phyloP scores from a whole-genome alignment of 2,329 filamentous ascomycete genomes.

The Grosmannia penicillata region DNA sequence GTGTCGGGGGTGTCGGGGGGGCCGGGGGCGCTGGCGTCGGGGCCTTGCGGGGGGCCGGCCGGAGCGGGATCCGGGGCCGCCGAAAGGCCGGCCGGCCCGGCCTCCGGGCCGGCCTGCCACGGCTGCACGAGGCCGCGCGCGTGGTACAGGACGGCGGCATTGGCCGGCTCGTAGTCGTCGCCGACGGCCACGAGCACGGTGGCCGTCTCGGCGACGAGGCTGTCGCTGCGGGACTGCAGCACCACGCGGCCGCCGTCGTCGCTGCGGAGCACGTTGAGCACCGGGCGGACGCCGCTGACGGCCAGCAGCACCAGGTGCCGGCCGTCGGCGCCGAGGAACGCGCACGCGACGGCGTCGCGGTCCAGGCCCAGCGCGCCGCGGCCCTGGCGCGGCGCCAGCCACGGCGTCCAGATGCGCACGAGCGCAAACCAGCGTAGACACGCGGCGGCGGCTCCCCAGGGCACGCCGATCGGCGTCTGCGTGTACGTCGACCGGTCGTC shows the following conservation, averaged over 20 bases:
- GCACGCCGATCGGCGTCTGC: slow-evolving; percentile 44
- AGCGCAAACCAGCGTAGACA: slow-evolving; percentile 57
- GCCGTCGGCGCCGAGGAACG: slow-evolving; percentile 60
- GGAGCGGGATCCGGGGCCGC: no score
- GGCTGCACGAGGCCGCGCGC: slow-evolving; percentile 51
- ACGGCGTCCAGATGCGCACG: slow-evolving; percentile 65
- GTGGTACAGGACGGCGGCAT: slow-evolving; percentile 75
- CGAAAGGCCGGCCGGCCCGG: slow-evolving; percentile 9
- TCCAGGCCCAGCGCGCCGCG: slow-evolving; percentile 50
- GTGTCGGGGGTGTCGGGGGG: slow-evolving; percentile 15
- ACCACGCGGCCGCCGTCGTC: slow-evolving; percentile 50
- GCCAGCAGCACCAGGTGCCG: slow-evolving; percentile 65
- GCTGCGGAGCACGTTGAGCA: slow-evolving; percentile 54
- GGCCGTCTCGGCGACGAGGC: slow-evolving; percentile 34
- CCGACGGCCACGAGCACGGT: slow-evolving; percentile 58
- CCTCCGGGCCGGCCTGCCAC: background rate
- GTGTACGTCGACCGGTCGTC: slow-evolving; percentile 33
- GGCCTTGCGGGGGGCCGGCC: no score
- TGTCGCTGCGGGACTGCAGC: slow-evolving; percentile 60
- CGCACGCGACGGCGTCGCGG: slow-evolving; percentile 64
- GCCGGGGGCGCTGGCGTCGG: no score
- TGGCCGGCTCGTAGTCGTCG: slow-evolving; percentile 57
- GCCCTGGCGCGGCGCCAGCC: slow-evolving; percentile 82
- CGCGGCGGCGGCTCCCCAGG: slow-evolving; percentile 42
- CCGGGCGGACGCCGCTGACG: slow-evolving; percentile 57